Conservation (phyloP, 2,329 filamentous ascomycete species). For the Leptographium flavum region DNA sequence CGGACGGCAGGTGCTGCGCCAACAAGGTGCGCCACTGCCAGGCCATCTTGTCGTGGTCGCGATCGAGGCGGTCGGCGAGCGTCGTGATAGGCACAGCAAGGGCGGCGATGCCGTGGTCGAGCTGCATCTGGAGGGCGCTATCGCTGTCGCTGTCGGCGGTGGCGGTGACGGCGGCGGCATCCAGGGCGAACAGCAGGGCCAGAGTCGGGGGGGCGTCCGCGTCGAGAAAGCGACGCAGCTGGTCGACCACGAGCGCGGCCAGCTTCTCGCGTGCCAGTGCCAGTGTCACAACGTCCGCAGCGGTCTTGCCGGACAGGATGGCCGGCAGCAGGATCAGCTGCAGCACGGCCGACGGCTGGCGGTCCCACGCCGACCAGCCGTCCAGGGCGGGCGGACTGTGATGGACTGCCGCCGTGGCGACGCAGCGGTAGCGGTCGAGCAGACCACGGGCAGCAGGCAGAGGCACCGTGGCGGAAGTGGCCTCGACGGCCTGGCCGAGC, state of each 20-base stretch:
- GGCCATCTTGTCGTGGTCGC: slow-evolving; percentile 15
- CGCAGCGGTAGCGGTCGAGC: slow-evolving; percentile 2
- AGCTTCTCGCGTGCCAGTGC: background rate
- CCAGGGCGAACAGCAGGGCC: slow-evolving; percentile 12
- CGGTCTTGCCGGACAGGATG: background rate
- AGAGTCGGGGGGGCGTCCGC: background rate
- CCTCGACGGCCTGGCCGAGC: slow-evolving; percentile 14
- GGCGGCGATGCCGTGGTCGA: background rate
- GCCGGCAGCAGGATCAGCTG: background rate
- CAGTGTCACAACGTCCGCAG: background rate
- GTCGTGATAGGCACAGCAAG: slow-evolving; percentile 7
- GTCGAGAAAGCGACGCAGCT: background rate
- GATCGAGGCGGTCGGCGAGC: slow-evolving; percentile 11
- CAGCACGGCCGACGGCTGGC: background rate
- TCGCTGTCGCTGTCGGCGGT: slow-evolving; percentile 10
- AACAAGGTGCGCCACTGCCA: slow-evolving; percentile 32
- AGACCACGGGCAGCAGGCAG: background rate
- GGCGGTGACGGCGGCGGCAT: too few species aligned
- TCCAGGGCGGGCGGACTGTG: background rate
- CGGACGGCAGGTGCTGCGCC: slow-evolving; percentile 18
- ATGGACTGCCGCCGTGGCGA: background rate
- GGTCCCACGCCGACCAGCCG: background rate
- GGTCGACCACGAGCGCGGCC: background rate
- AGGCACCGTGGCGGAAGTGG: background rate
- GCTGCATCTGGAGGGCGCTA: slow-evolving; percentile 10